Evolutionary conservation across 2,329 filamentous ascomycete genomes (phyloP).

Genomic region (Claviceps sp.): DNA sequence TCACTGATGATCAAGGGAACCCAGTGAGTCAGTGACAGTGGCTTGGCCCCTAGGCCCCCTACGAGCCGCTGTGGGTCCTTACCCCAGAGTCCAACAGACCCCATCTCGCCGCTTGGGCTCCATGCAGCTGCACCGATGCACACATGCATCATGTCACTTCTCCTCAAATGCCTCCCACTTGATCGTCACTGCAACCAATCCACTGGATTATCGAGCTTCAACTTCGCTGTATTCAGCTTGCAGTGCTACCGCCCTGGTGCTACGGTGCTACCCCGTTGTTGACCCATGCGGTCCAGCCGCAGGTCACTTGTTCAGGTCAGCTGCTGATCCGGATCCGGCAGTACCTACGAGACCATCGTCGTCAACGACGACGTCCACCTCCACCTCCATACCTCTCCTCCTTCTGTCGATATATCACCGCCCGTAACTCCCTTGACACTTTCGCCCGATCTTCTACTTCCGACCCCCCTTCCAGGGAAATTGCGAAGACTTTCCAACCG

Average conservation of each 20-base stretch:
- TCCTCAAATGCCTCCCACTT: not conserved
- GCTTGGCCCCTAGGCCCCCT: too few relatives aligned
- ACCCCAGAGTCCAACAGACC: too few relatives aligned
- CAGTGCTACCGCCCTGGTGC: constrained; percentile 2
- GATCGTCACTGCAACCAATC: too few relatives aligned
- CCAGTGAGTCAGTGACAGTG: too few relatives aligned
- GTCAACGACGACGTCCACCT: constrained; percentile 2
- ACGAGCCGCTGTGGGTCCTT: too few relatives aligned
- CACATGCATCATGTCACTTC: too few relatives aligned
- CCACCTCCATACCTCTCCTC: constrained; percentile 10
- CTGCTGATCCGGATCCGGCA: constrained; percentile 13
- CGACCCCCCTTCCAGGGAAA: constrained; percentile 10
- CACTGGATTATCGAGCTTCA: too few relatives aligned
- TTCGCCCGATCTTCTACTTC: constrained; percentile 5
- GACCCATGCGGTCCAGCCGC: not conserved
- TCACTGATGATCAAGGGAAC: too few relatives aligned
- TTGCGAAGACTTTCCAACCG: constrained; percentile 21
- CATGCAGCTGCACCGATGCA: too few relatives aligned
- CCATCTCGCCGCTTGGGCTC: too few relatives aligned
- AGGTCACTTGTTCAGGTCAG: constrained; percentile 6
- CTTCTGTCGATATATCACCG: constrained; percentile 13
- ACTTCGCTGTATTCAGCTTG: too few relatives aligned
- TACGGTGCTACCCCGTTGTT: not conserved
- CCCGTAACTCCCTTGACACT: constrained; percentile 10
- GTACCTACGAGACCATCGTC: constrained; percentile 11